Evolutionary conservation across 169 alveolate species (phyloP).

Genomic region (Plasmodium knowlesi): DNA sequence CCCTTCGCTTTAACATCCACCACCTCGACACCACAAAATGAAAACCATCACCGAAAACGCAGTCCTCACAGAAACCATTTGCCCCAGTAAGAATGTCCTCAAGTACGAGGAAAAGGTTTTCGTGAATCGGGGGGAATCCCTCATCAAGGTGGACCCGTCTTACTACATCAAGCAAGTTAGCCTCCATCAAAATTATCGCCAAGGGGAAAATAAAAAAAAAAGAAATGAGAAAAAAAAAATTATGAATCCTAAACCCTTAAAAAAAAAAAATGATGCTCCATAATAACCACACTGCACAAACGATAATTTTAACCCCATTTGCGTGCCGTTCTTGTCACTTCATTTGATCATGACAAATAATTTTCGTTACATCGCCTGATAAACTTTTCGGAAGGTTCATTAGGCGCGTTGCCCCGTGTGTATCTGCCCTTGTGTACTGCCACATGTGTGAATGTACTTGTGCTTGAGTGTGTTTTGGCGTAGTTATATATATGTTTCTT

Average conservation of each 20-base stretch:
- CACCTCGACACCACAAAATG: neutral
- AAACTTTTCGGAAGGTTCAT: neutral
- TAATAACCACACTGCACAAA: neutral
- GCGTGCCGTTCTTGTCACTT: neutral
- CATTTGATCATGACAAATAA: neutral
- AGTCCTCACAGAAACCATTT: constrained; percentile 8
- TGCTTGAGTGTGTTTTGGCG: neutral
- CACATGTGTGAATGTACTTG: neutral
- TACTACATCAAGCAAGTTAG: constrained; percentile 12
- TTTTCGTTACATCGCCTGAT: neutral
- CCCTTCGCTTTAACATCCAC: neutral
- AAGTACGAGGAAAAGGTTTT: constrained; percentile 16
- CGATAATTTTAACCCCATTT: neutral
- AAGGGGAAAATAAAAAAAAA: neutral
- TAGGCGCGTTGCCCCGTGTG: too few species aligned
- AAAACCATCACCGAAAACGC: neutral
- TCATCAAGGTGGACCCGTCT: constrained; percentile 17
- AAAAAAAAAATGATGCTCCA: neutral
- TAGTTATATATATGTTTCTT: neutral
- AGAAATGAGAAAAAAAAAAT: neutral
- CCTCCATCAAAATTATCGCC: neutral
- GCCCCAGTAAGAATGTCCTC: constrained; percentile 5
- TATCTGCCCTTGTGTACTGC: neutral
- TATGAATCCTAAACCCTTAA: neutral
- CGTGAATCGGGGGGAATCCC: constrained; percentile 5